Evolutionary conservation across 441 rosid species (phyloP).

Genomic region (Pelargonium australe): DNA sequence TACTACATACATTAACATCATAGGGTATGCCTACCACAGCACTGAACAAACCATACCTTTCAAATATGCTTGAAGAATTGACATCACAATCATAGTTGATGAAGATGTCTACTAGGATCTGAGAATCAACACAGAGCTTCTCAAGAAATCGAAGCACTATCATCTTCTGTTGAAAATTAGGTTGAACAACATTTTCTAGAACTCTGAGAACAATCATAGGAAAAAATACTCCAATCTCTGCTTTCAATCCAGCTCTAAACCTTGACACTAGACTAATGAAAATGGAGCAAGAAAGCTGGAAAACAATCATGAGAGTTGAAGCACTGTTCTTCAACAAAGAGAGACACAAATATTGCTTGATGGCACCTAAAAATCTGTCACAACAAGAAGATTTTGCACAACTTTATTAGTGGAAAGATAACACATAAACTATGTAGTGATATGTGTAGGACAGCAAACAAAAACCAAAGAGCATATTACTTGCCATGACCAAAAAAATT

Average conservation of each 20-base stretch:
- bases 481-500: background rate
- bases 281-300: conserved; percentile 98
- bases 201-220: conserved; percentile 97
- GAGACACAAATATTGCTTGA: conserved; percentile 87
- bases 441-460: background rate
- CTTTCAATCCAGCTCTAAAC: conserved; percentile 94
- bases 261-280: conserved; percentile 93
- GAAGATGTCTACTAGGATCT: conserved; percentile 93
- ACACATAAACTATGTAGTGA: background rate
- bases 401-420: background rate
- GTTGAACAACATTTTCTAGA: conserved; percentile 92
- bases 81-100: conserved; percentile 98
- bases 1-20: too few species aligned
- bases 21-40: background rate
- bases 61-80: conserved; percentile 95
- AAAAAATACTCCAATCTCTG: conserved; percentile 98
- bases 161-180: conserved; percentile 98
- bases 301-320: conserved; percentile 86
- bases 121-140: conserved; percentile 92
- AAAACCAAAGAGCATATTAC: background rate
- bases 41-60: conserved; percentile 54
- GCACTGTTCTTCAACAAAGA: conserved; percentile 94
- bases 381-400: conserved; percentile 17
- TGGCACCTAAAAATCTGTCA: conserved; percentile 92
- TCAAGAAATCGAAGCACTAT: conserved; percentile 95